Base-by-base conservation (phyloP, 2,329 filamentous ascomycete genomes). In the Biscogniauxia sp. region DNA sequence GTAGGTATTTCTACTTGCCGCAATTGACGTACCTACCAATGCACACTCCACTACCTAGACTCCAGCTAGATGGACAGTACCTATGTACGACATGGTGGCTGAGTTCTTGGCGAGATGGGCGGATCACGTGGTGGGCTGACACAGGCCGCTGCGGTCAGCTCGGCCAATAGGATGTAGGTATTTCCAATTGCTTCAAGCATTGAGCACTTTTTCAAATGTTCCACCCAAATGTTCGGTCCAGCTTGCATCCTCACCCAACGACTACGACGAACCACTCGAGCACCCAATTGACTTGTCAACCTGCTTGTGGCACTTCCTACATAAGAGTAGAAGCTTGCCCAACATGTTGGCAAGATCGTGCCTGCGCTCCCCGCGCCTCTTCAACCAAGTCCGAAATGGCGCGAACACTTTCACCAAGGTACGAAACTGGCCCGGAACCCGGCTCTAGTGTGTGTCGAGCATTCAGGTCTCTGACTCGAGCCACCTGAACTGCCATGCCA, bases 281-380 rank as follows among this genome's bases (percentile, higher is more conserved):
- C 54, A 60, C 37, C 61, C 67, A 64, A 69, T 64, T 64, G 68
- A 66, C 67, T 65, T 65, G 68, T 67, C 67, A 63, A 61, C 67
- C 64, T 66, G 68, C 68, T 68, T 68, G 70, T 61, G 59, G 63
- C 61, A 63, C 63, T 66, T 68, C 66, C 72, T 71, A 71, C 71
- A 73, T 72, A 74, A 72, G 72, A 75, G 76, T 70, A 78, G 75
- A 73, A 75, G 74, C 70, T 76, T 75, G 78, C 78, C 79, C 84
- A 90, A 79, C 78, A 97, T 98, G 94, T 88, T 97, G 86, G 90
- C 92, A 83, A 91, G 93, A 86, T 92, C 93, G 81, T 88, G 88
- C 82, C 82, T 96, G 85, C 92, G 92, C 84, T 88, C 91, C 79
- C 86, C 90, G 87, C 93, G 93, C 87, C 85, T 89, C 76, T 85